Evolutionary conservation across 1,284 basidiomycete species (phyloP).

Genomic region (Cutaneotrichosporon sp.): DNA sequence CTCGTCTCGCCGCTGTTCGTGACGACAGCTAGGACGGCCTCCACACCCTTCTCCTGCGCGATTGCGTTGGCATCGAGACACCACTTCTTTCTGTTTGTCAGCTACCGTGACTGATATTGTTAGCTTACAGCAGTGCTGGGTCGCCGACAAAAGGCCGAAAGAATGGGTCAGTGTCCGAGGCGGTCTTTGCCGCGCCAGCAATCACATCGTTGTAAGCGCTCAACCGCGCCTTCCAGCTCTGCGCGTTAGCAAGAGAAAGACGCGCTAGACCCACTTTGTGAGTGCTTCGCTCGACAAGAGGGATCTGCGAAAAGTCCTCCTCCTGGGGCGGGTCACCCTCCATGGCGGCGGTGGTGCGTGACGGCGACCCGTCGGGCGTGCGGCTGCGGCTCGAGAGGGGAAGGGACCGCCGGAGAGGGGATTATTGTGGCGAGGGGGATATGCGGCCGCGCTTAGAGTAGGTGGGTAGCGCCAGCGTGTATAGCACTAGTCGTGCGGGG

Average conservation of each 20-base stretch:
- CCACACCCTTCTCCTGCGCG: conserved; percentile 94
- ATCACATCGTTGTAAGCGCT: conserved; percentile 86
- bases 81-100: conserved; percentile 67
- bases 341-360: conserved; percentile 51
- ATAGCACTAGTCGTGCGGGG: no score
- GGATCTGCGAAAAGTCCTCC: conserved; percentile 83
- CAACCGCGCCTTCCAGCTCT: conserved; percentile 96
- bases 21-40: conserved; percentile 76
- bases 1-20: conserved; percentile 86
- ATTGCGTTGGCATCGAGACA: conserved; percentile 89
- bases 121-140: conserved; percentile 33
- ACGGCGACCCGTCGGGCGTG: neutral
- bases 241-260: conserved; percentile 1
- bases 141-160: conserved; percentile 78
- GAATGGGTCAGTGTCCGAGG: conserved; percentile 86
- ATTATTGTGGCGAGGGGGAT: no score
- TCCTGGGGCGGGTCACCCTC: conserved; percentile 83
- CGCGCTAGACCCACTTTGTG: conserved; percentile 61
- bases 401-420: no score
- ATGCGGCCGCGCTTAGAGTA: no score
- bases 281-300: conserved; percentile 73
- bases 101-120: neutral
- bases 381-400: no score
- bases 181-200: conserved; percentile 77
- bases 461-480: no score